Evolutionary conservation across 2,329 filamentous ascomycete species (phyloP), one percentile per base, ranked within the genome.

Genomic region (Colletotrichum tropicale): DNA sequence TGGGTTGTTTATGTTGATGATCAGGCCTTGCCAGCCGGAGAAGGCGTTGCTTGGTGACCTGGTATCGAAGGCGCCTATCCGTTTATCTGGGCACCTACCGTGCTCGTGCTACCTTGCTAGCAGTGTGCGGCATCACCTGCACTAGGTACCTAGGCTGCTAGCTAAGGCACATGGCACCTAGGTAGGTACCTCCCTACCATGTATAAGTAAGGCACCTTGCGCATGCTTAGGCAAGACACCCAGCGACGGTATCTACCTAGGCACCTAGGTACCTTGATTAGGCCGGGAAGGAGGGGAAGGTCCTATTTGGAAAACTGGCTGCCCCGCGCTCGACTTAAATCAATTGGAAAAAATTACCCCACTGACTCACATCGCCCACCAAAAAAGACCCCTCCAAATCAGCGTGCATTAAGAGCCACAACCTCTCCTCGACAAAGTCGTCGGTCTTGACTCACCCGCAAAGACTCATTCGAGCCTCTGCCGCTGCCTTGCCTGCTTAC

Each of bases 321-420:
- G 72, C 72, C 72, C 69, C 72, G 72, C 72, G 72, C 68, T 75
- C 7, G 52, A 65, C 8, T 64, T 34, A 65, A 48, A 56, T 73
- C 70, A 68, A 68, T 75, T 65, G 43, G 18, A 76, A 75, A 48
- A 72, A 76, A 75, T 61, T 74, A 76, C 74, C 74, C 74, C 74
- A 74, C 74, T 74, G 65, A 76, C 74, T 76, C 70, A 74, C 66
- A 48, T 66, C 36, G 48, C 70, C 9, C 70, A 64, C 64, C 30
- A 56, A 68, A 73, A 58, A 61, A 52, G 66, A 75, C 73, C 73
- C 73, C 73, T 73, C 73, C 64, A 73, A 67, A 38, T 30, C 34
- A 36, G 6, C 38, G 60, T 30, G 15, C 30, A 60, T 55, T 38
- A 10, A 26, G 55, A 38, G 32, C 52, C 48, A 15, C 26, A 15